Percentiles rank a stretch among this genome's conserved stretches.
Conservation (phyloP, 1,139 yeast species). For the Kodamaea suecica region DNA sequence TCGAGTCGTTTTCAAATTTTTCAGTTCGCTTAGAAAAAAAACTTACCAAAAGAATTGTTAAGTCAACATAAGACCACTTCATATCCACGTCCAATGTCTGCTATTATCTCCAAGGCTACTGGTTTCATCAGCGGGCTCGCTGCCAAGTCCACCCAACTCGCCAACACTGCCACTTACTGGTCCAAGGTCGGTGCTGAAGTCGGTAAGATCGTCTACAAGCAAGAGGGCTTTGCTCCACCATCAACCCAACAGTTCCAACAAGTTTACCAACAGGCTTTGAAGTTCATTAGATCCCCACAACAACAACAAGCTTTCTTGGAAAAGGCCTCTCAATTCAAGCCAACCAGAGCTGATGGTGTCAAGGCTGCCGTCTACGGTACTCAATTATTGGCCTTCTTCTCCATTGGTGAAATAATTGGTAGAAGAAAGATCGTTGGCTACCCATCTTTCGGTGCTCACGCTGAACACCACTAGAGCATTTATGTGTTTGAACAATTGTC, state of each 20-base stretch:
- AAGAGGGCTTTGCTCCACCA: constrained; percentile 95
- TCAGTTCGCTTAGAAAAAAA: constrained; percentile 1
- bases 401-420: constrained; percentile 95
- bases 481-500: neutral
- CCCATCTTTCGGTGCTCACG: constrained; percentile 44
- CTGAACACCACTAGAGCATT: constrained; percentile 20
- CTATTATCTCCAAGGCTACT: constrained; percentile 47
- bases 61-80: neutral
- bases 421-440: constrained; percentile 91
- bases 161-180: constrained; percentile 72
- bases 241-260: constrained; percentile 71
- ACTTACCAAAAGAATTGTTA: neutral
- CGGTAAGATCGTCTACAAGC: constrained; percentile 83
- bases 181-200: constrained; percentile 85
- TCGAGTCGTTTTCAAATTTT: neutral
- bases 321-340: constrained; percentile 44
- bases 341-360: constrained; percentile 56
- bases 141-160: constrained; percentile 38
- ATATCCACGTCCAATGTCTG: constrained; percentile 34
- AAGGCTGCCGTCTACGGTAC: constrained; percentile 75
- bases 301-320: constrained; percentile 49
- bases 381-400: constrained; percentile 87
- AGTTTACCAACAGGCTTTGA: constrained; percentile 56
- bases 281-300: constrained; percentile 36
- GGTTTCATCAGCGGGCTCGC: constrained; percentile 37